Evolutionary conservation across 257 asterid genomes (phyloP), one percentile per base, ranked within the genome.

Genomic region (Ocimum tenuiflorum): DNA sequence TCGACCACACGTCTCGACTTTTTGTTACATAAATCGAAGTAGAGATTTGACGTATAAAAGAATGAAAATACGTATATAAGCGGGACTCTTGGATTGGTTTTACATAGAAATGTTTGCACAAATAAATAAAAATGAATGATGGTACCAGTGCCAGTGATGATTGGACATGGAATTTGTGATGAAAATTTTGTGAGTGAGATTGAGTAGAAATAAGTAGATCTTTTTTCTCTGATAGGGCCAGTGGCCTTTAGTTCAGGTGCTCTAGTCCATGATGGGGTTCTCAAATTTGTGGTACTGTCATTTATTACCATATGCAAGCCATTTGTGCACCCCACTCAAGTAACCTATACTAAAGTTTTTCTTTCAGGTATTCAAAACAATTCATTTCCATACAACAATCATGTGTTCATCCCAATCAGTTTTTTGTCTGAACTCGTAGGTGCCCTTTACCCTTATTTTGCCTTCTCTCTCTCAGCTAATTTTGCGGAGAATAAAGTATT

Each of bases 311-410:
- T 69, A 60, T 80, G 81, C 68, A 55, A 68, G 78, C 84, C 87
- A 79, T 86, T 75, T 69, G 15, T 87, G n/a, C n/a, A 90, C 86
- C 91, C 80, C 86, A 81, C 86, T 78, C 56, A 76, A 70, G 82
- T 70, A 35, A 82, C 87, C 84, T 76, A n/a, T n/a, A 64, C 78
- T 52, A 69, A 71, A 65, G 72, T 72, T 69, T 74, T 72, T 69
- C 75, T 67, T n/a, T 63, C 80, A 73, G 63, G 63, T 66, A 58
- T 72, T 65, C 63, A 69, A 72, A 64, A 67, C 74, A 63, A 66
- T 70, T 81, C 62, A 78, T 73, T 78, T 78, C 83, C 67, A 17
- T 68, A 50, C 74, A 60, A 50, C 78, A 79, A 82, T 78, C 75
- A 73, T 73, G 67, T 60, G 48, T 76, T 51, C 43, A 42, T 73